Evolutionary conservation across 1,284 basidiomycete species (phyloP).

Genomic region (Trametes versicolor): DNA sequence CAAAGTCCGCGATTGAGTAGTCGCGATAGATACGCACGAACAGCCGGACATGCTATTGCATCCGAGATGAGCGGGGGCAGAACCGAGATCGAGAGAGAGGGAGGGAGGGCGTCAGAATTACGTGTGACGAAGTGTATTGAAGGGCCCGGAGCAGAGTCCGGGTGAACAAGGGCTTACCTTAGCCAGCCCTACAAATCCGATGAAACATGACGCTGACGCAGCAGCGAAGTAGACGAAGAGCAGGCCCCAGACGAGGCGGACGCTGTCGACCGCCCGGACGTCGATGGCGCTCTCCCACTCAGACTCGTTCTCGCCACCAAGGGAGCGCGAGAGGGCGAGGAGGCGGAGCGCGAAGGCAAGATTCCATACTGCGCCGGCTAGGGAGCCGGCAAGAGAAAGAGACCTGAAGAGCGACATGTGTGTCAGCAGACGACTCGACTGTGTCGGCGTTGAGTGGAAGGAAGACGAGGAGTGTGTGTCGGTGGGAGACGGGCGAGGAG

Average conservation of each 20-base stretch:
- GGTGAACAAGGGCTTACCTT: slow-evolving; percentile 54
- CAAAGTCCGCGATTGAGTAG: slow-evolving; percentile 79
- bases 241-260: slow-evolving; percentile 73
- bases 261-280: slow-evolving; percentile 65
- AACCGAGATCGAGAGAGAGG: slow-evolving; percentile 3
- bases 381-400: slow-evolving; percentile 63
- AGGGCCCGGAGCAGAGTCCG: neutral
- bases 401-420: slow-evolving; percentile 51
- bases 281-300: slow-evolving; percentile 76
- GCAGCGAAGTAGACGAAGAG: slow-evolving; percentile 72
- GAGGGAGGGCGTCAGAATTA: slow-evolving; percentile 5
- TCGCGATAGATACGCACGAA: slow-evolving; percentile 74
- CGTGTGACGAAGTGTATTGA: neutral
- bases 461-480: neutral
- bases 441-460: neutral
- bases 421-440: slow-evolving; percentile 22
- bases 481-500: neutral
- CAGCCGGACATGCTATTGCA: slow-evolving; percentile 57
- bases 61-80: slow-evolving; percentile 1
- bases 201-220: slow-evolving; percentile 65
- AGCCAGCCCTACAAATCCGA: slow-evolving; percentile 74
- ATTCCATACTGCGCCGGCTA: slow-evolving; percentile 66
- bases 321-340: slow-evolving; percentile 64
- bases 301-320: slow-evolving; percentile 73
- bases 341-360: slow-evolving; percentile 63